These are phyloP conservation scores for Pseudonectria foliicola DNA, from an alignment of 2,329 filamentous ascomycete genomes.

Conservation along the genomic window DNA sequence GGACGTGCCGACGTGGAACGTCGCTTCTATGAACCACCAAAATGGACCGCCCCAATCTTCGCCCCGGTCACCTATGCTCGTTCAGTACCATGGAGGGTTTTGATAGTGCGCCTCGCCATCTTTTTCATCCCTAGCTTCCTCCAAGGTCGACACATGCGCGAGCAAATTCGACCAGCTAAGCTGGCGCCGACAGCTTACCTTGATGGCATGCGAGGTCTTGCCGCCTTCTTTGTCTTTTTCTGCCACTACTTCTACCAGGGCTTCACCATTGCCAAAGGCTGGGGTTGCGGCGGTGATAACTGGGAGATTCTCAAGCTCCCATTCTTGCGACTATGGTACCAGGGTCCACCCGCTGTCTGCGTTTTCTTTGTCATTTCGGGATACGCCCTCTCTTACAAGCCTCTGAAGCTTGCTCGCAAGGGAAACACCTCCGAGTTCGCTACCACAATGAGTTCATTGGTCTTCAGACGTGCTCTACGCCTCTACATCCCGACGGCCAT, in stretches of 20 bases:
- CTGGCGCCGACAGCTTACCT: conserved; percentile 50
- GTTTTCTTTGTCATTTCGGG: conserved; percentile 58
- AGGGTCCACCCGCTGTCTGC: conserved; percentile 50
- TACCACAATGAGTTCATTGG: conserved; percentile 40
- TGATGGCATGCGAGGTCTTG: conserved; percentile 50
- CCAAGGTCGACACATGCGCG: conserved; percentile 35
- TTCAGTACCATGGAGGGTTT: conserved; percentile 29
- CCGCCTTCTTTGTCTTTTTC: conserved; percentile 49
- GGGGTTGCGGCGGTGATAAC: conserved; percentile 37
- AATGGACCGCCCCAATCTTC: conserved; percentile 27
- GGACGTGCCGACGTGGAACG: conserved; percentile 32
- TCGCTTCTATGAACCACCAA: conserved; percentile 20
- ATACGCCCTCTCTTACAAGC: conserved; percentile 50
- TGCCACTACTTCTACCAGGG: conserved; percentile 50
- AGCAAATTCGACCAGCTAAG: conserved; percentile 33
- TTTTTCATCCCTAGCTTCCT: conserved; percentile 50
- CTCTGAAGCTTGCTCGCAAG: conserved; percentile 38
- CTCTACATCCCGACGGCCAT: conserved; percentile 44
- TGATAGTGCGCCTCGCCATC: conserved; percentile 31
- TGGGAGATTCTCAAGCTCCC: conserved; percentile 44
- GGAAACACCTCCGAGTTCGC: conserved; percentile 33
- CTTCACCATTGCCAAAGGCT: conserved; percentile 45
- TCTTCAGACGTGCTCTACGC: conserved; percentile 45
- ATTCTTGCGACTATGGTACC: conserved; percentile 46
- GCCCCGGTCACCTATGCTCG: conserved; percentile 22